Percentiles rank a stretch among this genome's conserved stretches.
These are phyloP conservation scores for Colletotrichum karsti DNA, from an alignment of 2,329 filamentous ascomycete genomes.

Conservation along the genomic window DNA sequence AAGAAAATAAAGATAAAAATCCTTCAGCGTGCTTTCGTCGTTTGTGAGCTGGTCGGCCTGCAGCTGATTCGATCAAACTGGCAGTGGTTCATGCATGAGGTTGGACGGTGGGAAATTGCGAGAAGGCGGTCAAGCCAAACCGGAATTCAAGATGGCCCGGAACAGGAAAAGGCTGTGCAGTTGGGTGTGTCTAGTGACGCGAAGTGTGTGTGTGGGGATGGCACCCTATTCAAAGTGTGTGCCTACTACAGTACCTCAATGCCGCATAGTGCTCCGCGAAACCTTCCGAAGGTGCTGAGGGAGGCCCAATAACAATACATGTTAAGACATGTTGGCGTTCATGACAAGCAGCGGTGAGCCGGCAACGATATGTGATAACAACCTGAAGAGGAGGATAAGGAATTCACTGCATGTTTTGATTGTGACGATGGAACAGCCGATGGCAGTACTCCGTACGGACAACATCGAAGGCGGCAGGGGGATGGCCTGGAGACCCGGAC, in stretches of 20 bases:
- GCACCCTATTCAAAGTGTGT: background rate
- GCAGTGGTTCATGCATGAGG: slow-evolving; percentile 20
- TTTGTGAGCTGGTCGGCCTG: slow-evolving; percentile 3
- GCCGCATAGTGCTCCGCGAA: too few species aligned
- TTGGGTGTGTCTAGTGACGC: background rate
- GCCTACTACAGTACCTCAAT: too few species aligned
- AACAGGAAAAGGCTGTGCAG: slow-evolving; percentile 14
- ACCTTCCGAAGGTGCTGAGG: background rate
- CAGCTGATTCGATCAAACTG: slow-evolving; percentile 6
- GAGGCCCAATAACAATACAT: background rate
- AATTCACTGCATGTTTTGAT: background rate
- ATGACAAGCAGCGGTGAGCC: background rate
- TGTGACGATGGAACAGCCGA: background rate
- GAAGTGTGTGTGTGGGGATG: slow-evolving; percentile 19
- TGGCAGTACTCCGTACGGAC: too few species aligned
- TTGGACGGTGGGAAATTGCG: slow-evolving; percentile 16
- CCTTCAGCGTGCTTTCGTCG: slow-evolving; percentile 11
- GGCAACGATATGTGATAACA: background rate
- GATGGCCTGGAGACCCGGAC: background rate
- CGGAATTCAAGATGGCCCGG: slow-evolving; percentile 19
- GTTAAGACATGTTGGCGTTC: background rate
- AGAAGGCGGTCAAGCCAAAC: slow-evolving; percentile 30
- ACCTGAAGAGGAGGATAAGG: too few species aligned
- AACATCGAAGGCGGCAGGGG: too few species aligned
- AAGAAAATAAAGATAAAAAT: background rate